Base-by-base conservation (phyloP, 306 rosid genomes). In the Notholithocarpus densiflorus region DNA sequence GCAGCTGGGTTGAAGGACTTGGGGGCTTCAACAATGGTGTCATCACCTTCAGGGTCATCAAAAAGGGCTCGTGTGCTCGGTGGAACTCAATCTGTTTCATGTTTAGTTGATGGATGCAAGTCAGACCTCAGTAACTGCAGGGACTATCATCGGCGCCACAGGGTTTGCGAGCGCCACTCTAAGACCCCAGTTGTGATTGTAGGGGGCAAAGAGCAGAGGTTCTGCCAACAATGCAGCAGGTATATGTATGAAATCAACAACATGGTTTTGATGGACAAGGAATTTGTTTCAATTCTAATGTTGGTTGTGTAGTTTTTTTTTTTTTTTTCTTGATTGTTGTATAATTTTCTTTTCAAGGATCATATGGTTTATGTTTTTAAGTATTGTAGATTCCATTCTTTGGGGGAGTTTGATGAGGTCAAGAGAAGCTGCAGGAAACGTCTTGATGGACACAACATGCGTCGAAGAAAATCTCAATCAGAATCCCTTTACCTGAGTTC, bases 161-260 rank as follows among this genome's bases (percentile, higher is more conserved):
- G 91, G 76, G 97, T 92, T 6, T 94, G 98, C 24, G 98, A 94
- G 62, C 85, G 80, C 79, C 98, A 94, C 61, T 92, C 97, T 13
- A 94, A 94, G 81, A 90, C 96, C 56, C 91, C 97, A 2, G 84
- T 79, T 72, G 98, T 94, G 75, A 71, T 81, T 29, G 88, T 94
- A 45, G 84, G 79, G 61, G 97, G 92, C 4, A 89, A 87, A 64
- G 92, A 94, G 66, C 93, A 89, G 77, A 80, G 98, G 21, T 94
- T 94, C 88, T 94, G 98, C 87, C 98, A 94, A 85, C 98, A 94
- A 85, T 92, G 98, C 86, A 92, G 97, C 94, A 90, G 98, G 98
- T 48, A 48, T 48, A 48, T 0, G 12, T 89, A 81, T 5, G 53
- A 60, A 14, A 66, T 66, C 71, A 27, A n/a, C 5, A 18, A 12